Percentiles rank a stretch among this genome's conserved stretches.
phyloP scores from a whole-genome alignment of 495 filamentous ascomycete genomes.

The Amphirosellinia nigrospora region DNA sequence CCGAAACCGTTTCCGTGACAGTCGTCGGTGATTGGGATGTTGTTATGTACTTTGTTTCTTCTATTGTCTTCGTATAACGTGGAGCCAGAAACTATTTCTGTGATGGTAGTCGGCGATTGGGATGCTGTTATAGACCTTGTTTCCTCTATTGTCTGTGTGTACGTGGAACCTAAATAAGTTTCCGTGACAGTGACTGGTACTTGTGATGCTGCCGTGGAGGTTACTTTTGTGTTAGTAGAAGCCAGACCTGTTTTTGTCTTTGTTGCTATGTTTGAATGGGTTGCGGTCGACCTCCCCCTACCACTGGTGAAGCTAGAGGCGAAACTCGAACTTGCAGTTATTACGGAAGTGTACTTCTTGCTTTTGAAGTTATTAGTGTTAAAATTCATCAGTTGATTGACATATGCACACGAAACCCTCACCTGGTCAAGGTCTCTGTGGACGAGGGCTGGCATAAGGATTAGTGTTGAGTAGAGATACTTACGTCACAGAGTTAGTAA shows the following conservation, averaged over 20 bases:
- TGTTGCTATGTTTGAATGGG: neutral
- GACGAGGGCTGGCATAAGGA: neutral
- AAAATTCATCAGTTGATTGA: neutral
- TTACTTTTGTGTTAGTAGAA: neutral
- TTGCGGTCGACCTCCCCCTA: neutral
- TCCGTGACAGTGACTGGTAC: neutral
- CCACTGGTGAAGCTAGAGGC: neutral
- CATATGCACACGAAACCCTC: neutral
- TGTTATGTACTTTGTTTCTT: no score
- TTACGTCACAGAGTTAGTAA: slow-evolving; percentile 25
- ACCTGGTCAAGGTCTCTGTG: neutral
- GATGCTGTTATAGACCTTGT: neutral
- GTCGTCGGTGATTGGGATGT: no score
- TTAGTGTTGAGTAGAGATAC: neutral
- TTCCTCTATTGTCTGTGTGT: neutral
- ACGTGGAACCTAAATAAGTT: neutral
- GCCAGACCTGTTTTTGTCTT: neutral
- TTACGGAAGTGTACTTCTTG: slow-evolving; percentile 21
- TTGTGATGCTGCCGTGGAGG: neutral
- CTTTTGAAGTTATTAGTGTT: slow-evolving; percentile 5
- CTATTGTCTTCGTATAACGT: no score
- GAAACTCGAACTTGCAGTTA: slow-evolving; percentile 1
- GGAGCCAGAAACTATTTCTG: no score
- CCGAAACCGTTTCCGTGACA: neutral
- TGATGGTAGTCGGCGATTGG: neutral